phyloP scores from a whole-genome alignment of 164 flowering plant genomes.

The Amborella trichopoda region DNA sequence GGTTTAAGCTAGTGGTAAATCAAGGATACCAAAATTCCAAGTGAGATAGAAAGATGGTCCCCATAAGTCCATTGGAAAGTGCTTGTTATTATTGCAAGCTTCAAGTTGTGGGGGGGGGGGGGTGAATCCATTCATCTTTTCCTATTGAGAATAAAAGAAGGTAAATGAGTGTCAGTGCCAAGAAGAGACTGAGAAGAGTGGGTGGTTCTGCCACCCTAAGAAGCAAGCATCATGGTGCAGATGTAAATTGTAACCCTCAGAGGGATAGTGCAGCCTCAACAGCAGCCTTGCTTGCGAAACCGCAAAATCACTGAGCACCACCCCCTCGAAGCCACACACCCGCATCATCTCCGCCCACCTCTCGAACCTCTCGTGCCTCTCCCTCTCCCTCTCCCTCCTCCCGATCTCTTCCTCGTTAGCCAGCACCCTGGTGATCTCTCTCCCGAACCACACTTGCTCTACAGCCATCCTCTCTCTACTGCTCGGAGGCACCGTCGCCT shows the following conservation, averaged over 20 bases:
- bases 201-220: constrained; percentile 76
- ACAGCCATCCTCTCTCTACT: constrained; percentile 65
- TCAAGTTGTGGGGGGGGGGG: too few relatives aligned
- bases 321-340: constrained; percentile 43
- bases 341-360: constrained; percentile 63
- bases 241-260: constrained; percentile 80
- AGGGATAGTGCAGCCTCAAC: constrained; percentile 80
- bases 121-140: too few relatives aligned
- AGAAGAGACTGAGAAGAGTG: constrained; percentile 86
- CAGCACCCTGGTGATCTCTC: constrained; percentile 59
- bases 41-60: too few relatives aligned
- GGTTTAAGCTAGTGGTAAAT: too few relatives aligned
- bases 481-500: constrained; percentile 73
- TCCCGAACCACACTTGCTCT: constrained; percentile 77
- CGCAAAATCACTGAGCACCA: constrained; percentile 64
- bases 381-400: constrained; percentile 21
- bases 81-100: too few relatives aligned
- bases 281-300: constrained; percentile 85
- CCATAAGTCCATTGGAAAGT: too few relatives aligned
- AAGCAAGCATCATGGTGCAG: constrained; percentile 35
- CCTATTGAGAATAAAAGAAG: too few relatives aligned
- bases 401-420: constrained; percentile 44
- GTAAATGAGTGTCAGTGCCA: constrained; percentile 55
- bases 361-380: constrained; percentile 53
- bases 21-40: too few relatives aligned